A percentile compares a stretch with the other conserved stretches of the same genome.
Evolutionary conservation across 352 stramenopile species (phyloP).

Genomic region (Phytopythium vexans): DNA sequence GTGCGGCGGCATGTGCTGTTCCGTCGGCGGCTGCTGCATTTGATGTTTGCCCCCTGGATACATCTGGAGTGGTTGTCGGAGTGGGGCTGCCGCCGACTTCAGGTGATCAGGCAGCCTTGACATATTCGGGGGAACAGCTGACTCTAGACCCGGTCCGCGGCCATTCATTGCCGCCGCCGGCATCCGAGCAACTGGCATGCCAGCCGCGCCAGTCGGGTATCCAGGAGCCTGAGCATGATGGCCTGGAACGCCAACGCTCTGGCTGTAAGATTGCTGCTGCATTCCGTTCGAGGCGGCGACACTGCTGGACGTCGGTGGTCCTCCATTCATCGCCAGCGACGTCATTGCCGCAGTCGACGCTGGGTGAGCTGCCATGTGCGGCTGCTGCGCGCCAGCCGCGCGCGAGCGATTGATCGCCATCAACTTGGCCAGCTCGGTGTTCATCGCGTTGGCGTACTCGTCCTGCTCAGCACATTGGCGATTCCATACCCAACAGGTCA

Average conservation of each 20-base stretch:
- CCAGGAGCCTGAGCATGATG: too few species aligned
- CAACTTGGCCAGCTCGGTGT: slow-evolving; percentile 60
- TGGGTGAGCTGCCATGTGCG: too few species aligned
- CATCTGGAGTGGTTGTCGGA: slow-evolving; percentile 9
- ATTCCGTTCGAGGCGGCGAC: too few species aligned
- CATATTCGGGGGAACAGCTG: slow-evolving; percentile 13
- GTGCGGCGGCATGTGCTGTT: slow-evolving; percentile 26
- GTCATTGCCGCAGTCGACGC: too few species aligned
- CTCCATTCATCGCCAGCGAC: too few species aligned
- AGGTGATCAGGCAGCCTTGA: slow-evolving; percentile 17
- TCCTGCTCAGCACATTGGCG: slow-evolving; percentile 21
- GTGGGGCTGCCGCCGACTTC: slow-evolving; percentile 13
- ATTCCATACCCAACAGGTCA: slow-evolving; percentile 2
- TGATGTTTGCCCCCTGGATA: neutral
- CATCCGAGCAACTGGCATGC: too few species aligned
- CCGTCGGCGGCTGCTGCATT: slow-evolving; percentile 22
- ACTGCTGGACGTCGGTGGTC: too few species aligned
- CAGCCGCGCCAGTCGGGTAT: too few species aligned
- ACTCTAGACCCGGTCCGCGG: neutral
- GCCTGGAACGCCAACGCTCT: too few species aligned
- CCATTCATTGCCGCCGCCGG: too few species aligned
- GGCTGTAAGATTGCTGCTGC: too few species aligned
- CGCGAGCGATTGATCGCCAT: slow-evolving; percentile 41
- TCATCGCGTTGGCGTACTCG: slow-evolving; percentile 51
- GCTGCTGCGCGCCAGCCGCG: neutral